A percentile compares a stretch with the other conserved stretches of the same genome.
Evolutionary conservation across 768 basidiomycete genomes (phyloP).

Genomic region (Filobasidium floriforme): DNA sequence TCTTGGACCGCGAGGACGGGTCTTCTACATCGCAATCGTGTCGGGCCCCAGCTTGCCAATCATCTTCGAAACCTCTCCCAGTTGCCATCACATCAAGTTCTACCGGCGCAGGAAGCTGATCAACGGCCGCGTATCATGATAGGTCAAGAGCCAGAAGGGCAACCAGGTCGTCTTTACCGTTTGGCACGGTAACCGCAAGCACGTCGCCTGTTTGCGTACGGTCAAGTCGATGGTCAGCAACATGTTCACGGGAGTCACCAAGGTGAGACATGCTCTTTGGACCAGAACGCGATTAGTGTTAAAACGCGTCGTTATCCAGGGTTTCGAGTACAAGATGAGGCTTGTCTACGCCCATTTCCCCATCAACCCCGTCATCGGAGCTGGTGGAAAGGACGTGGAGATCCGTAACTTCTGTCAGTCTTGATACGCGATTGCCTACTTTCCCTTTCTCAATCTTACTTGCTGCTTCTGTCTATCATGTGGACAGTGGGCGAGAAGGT

Average conservation of each 20-base stretch:
- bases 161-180: constrained; percentile 77
- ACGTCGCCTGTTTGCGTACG: constrained; percentile 94
- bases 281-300: background rate
- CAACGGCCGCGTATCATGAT: background rate
- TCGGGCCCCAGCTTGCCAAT: no score
- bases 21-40: no score
- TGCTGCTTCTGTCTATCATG: background rate
- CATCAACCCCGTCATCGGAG: constrained; percentile 75
- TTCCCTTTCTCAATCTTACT: background rate
- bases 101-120: background rate
- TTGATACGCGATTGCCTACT: background rate
- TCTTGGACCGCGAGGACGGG: no score
- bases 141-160: constrained; percentile 55
- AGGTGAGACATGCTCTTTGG: constrained; percentile 35
- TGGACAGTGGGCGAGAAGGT: constrained; percentile 54
- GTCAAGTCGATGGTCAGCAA: constrained; percentile 91
- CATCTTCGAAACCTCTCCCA: no score
- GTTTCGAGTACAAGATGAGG: constrained; percentile 99
- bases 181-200: constrained; percentile 97
- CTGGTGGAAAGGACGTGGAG: constrained; percentile 42
- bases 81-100: no score
- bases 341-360: constrained; percentile 99
- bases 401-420: constrained; percentile 47
- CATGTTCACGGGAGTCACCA: constrained; percentile 95
- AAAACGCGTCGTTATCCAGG: constrained; percentile 46